A percentile compares a stretch with the other conserved stretches of the same genome.
phyloP scores from a whole-genome alignment of 192 early-diverging fungal genomes.

The Bifiguratus adelaidae region DNA sequence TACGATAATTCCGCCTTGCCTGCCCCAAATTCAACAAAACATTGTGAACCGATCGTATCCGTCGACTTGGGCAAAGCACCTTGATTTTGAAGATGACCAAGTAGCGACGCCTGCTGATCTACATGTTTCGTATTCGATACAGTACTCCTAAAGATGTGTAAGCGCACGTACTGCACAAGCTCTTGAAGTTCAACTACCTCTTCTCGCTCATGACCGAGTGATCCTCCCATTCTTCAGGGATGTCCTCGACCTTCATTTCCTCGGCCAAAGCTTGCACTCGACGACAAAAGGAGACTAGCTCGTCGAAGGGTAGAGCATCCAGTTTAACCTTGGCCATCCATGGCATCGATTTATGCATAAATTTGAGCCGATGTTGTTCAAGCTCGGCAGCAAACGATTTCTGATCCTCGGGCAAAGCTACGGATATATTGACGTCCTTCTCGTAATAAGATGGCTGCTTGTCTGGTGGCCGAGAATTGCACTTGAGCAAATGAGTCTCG shows the following conservation, averaged over 20 bases:
- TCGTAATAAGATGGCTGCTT: constrained; percentile 10
- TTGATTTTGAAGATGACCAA: constrained; percentile 74
- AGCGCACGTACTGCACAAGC: not conserved
- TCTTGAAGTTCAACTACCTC: constrained; percentile 11
- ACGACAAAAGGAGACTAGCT: no score
- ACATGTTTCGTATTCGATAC: constrained; percentile 34
- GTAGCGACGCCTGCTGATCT: constrained; percentile 59
- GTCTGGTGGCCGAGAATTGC: constrained; percentile 52
- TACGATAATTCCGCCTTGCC: constrained; percentile 49
- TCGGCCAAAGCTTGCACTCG: no score
- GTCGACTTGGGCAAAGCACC: no score
- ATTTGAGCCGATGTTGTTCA: constrained; percentile 6
- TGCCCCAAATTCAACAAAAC: constrained; percentile 76
- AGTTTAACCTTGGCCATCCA: constrained; percentile 22
- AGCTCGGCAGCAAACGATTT: constrained; percentile 8
- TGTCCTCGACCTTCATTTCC: not conserved
- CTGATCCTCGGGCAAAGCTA: constrained; percentile 20
- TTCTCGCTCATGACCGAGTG: constrained; percentile 5
- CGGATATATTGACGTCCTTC: constrained; percentile 28
- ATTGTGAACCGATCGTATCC: constrained; percentile 27
- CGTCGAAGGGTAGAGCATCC: constrained; percentile 3
- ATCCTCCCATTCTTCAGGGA: not conserved
- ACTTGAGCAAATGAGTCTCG: constrained; percentile 24
- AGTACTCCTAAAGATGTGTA: constrained; percentile 11
- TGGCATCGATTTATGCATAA: constrained; percentile 17